A percentile compares a stretch with the other conserved stretches of the same genome.
Conservation (phyloP, 2,329 filamentous ascomycete genomes). For the Pseudogymnoascus sp. region DNA sequence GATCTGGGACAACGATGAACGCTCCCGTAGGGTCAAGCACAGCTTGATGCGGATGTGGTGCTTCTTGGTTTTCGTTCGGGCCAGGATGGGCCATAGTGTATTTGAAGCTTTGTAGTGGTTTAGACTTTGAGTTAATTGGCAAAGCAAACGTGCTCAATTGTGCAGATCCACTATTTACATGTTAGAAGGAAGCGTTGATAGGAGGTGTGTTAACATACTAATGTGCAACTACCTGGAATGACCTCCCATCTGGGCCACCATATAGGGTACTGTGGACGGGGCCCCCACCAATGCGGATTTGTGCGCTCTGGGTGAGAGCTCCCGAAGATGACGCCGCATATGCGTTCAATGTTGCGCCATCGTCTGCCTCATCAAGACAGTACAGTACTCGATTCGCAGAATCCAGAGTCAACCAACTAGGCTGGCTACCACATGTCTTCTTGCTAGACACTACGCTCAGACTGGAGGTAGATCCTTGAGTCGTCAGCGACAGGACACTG, state of each 20-base stretch:
- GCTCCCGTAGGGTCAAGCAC: constrained; percentile 42
- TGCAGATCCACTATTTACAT: constrained; percentile 12
- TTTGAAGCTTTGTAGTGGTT: constrained; percentile 11
- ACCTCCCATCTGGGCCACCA: constrained; percentile 11
- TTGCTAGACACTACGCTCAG: neutral
- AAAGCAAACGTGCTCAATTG: constrained; percentile 14
- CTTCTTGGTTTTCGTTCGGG: constrained; percentile 31
- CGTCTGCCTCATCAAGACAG: constrained; percentile 22
- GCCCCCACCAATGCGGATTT: constrained; percentile 9
- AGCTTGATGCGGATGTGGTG: constrained; percentile 42
- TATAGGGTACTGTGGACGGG: constrained; percentile 20
- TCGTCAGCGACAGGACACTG: neutral
- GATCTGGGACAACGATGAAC: constrained; percentile 43
- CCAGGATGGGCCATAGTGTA: constrained; percentile 12
- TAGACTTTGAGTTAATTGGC: constrained; percentile 9
- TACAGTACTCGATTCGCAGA: constrained; percentile 22
- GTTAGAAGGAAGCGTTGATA: constrained; percentile 13
- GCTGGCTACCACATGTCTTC: neutral
- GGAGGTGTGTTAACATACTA: constrained; percentile 23
- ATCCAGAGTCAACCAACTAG: constrained; percentile 23
- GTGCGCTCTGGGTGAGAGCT: neutral
- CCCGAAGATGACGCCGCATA: neutral
- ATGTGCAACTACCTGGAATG: constrained; percentile 24
- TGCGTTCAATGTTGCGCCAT: neutral
- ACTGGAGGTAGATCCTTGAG: neutral